Evolutionary conservation across 768 basidiomycete genomes (phyloP).

Genomic region (Boletellus ananas): DNA sequence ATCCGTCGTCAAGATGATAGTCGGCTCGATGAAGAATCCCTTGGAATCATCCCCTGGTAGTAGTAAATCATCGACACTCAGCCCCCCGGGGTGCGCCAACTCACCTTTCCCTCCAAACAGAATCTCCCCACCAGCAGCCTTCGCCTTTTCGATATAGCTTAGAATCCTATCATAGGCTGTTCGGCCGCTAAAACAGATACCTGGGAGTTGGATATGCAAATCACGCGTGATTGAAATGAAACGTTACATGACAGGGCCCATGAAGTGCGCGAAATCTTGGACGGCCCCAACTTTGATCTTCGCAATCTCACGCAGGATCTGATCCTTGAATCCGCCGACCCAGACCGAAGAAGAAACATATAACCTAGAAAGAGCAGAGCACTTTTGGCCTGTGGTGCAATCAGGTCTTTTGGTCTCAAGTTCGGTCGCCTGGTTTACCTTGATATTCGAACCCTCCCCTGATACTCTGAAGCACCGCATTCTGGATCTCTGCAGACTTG

Average conservation of each 20-base stretch:
- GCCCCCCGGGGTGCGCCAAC: slow-evolving; percentile 11
- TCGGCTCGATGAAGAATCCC: slow-evolving; percentile 93
- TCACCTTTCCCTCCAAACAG: slow-evolving; percentile 78
- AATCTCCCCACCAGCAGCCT: slow-evolving; percentile 84
- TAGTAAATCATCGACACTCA: background rate
- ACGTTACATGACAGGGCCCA: slow-evolving; percentile 92
- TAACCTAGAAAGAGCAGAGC: slow-evolving; percentile 86
- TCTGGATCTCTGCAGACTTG: slow-evolving; percentile 77
- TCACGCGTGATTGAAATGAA: background rate
- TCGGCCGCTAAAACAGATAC: slow-evolving; percentile 50
- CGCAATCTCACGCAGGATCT: slow-evolving; percentile 65
- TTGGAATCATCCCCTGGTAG: slow-evolving; percentile 75
- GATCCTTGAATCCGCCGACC: slow-evolving; percentile 81
- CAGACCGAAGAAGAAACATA: slow-evolving; percentile 90
- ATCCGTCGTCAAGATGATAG: slow-evolving; percentile 89
- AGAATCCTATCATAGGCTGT: slow-evolving; percentile 88
- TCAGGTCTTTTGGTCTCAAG: background rate
- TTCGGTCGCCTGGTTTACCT: slow-evolving; percentile 41
- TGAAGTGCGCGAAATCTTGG: slow-evolving; percentile 77
- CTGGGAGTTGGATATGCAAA: background rate
- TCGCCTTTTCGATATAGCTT: slow-evolving; percentile 81
- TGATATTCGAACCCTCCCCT: slow-evolving; percentile 95
- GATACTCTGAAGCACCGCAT: slow-evolving; percentile 86
- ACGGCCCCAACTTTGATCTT: slow-evolving; percentile 84
- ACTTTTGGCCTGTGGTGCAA: slow-evolving; percentile 74